Percentiles rank a stretch among this genome's conserved stretches.
These are phyloP conservation scores for Gossypium bickii DNA, from an alignment of 345 rosid species.

Conservation along the genomic window DNA sequence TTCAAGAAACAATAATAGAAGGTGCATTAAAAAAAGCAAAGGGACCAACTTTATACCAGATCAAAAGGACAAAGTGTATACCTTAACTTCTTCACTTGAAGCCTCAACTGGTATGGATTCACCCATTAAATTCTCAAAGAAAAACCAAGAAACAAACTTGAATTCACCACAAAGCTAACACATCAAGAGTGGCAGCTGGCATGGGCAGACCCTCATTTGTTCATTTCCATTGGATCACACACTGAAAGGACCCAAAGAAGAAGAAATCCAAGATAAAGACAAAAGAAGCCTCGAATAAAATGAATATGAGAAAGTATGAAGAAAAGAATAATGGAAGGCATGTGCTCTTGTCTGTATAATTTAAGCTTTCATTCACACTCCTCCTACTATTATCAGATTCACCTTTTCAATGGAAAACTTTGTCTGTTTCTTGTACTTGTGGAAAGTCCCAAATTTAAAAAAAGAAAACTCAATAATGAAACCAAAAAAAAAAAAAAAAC, in stretches of 20 bases:
- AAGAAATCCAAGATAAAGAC: slow-evolving; percentile 28
- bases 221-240: slow-evolving; percentile 23
- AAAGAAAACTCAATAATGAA: slow-evolving; percentile 26
- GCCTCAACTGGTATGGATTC: slow-evolving; percentile 3
- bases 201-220: slow-evolving; percentile 15
- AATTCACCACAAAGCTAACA: slow-evolving; percentile 25
- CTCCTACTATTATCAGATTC: slow-evolving; percentile 4
- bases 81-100: slow-evolving; percentile 49
- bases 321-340: slow-evolving; percentile 17
- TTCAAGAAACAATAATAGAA: slow-evolving; percentile 20
- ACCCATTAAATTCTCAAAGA: background rate
- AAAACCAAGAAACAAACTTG: slow-evolving; percentile 9
- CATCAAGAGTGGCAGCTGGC: slow-evolving; percentile 20
- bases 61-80: slow-evolving; percentile 32
- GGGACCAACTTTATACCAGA: slow-evolving; percentile 22
- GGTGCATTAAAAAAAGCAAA: slow-evolving; percentile 10
- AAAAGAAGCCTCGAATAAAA: slow-evolving; percentile 18
- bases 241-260: slow-evolving; percentile 15
- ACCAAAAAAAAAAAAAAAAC: background rate
- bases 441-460: slow-evolving; percentile 26
- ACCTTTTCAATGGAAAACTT: slow-evolving; percentile 22
- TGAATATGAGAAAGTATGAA: slow-evolving; percentile 15
- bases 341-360: slow-evolving; percentile 25
- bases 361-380: slow-evolving; percentile 10
- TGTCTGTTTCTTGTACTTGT: slow-evolving; percentile 39